Base-by-base conservation (phyloP, 176 grass and related monocot genomes). In the Bromus sterilis region DNA sequence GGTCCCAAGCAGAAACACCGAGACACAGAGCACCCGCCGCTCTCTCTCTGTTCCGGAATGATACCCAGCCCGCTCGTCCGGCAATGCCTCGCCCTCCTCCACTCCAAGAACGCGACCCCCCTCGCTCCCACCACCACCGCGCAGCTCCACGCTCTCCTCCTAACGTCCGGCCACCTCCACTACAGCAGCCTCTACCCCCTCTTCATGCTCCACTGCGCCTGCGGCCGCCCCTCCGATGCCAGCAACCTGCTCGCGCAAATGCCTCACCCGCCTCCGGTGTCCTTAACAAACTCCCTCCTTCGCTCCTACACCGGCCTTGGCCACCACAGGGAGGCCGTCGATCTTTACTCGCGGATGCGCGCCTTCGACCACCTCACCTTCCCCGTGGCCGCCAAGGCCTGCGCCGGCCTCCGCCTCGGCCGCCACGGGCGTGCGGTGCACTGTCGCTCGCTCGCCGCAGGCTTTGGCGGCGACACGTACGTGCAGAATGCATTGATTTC, bases 321-420 rank as follows among this genome's bases (percentile, higher is more conserved):
- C 55, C 40, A 78, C 74, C 46, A 81, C 67, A 46, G 23, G 14
- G 86, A 85, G 30, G 92, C 86, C 25, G 77, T 94, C 20, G 5
- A 34, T 32, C 68, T 89, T 13, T 94, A 89, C 84, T 76, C 86
- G 9, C 49, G 36, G 58, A 91, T 89, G 89, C 61, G 30, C 36
- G 28, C 56, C 84, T 89, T 88, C 73, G 89, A 94, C 62, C 77
- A 94, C 74, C 80, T 94, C 69, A 91, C 89, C 68, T 94, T 84
- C 74, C 87, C 89, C 61, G 89, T 94, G 74, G 84, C 81, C 11
- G 61, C 82, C 86, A 94, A 91, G 86, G 92, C 87, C 20, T 94
- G 86, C 25, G 78, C 43, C 14, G 80, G 73, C 21, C 86, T 91
- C 78, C 66, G 74, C 24, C 81, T 82, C 6, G 0, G 20, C 42